phyloP scores from a whole-genome alignment of 148 eudicot species.

The Rhododendron vialii region DNA sequence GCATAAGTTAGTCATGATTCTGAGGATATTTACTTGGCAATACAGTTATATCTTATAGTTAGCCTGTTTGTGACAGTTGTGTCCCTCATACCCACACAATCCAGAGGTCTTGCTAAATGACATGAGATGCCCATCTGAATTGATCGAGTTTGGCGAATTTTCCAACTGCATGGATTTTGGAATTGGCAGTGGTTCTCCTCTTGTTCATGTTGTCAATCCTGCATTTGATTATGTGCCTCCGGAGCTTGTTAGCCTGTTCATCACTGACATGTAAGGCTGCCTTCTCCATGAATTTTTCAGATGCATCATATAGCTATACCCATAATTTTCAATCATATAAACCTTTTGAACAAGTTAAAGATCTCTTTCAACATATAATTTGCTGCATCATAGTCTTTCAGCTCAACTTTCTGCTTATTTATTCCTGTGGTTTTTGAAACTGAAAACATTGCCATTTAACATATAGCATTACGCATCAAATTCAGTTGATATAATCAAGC shows the following conservation, averaged over 20 bases:
- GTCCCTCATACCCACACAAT: constrained; percentile 94
- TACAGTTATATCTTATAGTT: not conserved
- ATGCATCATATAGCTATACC: not conserved
- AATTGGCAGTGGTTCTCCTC: constrained; percentile 67
- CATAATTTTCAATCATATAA: not conserved
- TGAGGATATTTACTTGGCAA: not conserved
- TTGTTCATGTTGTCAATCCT: constrained; percentile 93
- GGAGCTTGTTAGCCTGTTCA: constrained; percentile 77
- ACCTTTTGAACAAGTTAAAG: not conserved
- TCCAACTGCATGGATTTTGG: constrained; percentile 90
- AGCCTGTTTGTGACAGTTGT: constrained; percentile 45
- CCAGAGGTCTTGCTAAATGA: constrained; percentile 93
- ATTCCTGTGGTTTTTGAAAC: not conserved
- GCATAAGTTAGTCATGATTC: not conserved
- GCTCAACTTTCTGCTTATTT: not conserved
- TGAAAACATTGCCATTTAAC: not conserved
- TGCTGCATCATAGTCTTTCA: not conserved
- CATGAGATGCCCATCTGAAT: constrained; percentile 87
- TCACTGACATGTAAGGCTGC: constrained; percentile 86
- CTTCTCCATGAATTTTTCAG: not conserved
- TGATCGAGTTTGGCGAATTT: constrained; percentile 89
- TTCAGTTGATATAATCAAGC: not conserved
- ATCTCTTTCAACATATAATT: not conserved
- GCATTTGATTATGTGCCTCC: constrained; percentile 98
- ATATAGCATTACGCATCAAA: not conserved